phyloP scores from a whole-genome alignment of 345 rosid species.

The Psidium guajava region DNA sequence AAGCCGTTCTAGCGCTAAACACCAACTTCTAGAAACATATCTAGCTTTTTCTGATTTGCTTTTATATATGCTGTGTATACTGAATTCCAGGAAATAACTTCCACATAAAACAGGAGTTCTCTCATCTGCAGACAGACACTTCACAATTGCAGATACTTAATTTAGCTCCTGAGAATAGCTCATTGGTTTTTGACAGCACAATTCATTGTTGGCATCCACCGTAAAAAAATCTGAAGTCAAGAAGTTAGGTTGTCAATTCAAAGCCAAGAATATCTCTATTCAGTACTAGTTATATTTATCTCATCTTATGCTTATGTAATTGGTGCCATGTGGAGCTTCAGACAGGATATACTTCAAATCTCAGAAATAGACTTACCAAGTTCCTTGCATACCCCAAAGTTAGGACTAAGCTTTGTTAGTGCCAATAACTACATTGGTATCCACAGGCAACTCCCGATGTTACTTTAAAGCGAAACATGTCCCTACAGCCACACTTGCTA shows the following conservation, averaged over 20 bases:
- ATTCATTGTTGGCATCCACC: background rate
- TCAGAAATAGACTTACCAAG: background rate
- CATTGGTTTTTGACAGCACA: background rate
- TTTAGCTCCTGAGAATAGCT: background rate
- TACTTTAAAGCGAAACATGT: background rate
- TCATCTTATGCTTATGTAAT: background rate
- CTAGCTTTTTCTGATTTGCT: background rate
- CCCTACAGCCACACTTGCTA: background rate
- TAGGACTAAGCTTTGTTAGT: background rate
- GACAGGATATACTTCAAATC: background rate
- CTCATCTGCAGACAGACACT: background rate
- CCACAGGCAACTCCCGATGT: background rate
- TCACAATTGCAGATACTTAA: background rate
- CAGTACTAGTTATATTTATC: background rate
- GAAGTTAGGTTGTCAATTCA: background rate
- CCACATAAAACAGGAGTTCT: background rate
- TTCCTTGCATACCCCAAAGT: background rate
- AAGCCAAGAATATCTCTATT: background rate
- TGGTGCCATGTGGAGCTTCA: background rate
- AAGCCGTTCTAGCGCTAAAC: background rate
- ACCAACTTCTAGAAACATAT: background rate
- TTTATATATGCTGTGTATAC: background rate
- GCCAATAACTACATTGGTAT: background rate
- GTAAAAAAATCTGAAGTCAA: background rate
- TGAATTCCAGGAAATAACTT: background rate